A percentile compares a stretch with the other conserved stretches of the same genome.
Conservation (phyloP, 805 yeast species). For the Yarrowia yakushimensis region DNA sequence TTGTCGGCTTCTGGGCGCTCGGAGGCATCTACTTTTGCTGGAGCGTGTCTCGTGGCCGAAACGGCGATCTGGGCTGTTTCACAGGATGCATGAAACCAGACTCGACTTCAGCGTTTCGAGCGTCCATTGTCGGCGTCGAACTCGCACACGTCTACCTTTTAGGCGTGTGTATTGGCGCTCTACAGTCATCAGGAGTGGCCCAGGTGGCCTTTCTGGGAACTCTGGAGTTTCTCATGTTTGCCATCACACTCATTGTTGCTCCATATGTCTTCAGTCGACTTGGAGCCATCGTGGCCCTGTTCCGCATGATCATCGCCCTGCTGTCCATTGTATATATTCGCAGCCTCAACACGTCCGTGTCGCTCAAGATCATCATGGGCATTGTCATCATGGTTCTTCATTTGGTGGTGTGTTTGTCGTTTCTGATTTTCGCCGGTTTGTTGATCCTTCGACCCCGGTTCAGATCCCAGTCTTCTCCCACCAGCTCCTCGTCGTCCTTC, state of each 20-base stretch:
- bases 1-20: constrained; percentile 13
- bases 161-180: constrained; percentile 33
- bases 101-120: background rate
- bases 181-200: constrained; percentile 38
- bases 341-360: background rate
- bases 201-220: constrained; percentile 37
- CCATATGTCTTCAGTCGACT: background rate
- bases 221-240: constrained; percentile 32
- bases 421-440: background rate
- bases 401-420: background rate
- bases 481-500: background rate
- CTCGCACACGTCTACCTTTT: background rate
- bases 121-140: background rate
- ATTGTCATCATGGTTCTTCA: constrained; percentile 7
- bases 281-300: background rate
- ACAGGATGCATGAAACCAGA: background rate
- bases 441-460: background rate
- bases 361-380: constrained; percentile 8
- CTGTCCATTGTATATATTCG: constrained; percentile 9
- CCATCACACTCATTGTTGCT: constrained; percentile 29
- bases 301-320: background rate
- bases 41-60: background rate
- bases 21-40: background rate
- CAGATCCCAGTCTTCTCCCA: background rate
- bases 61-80: background rate